phyloP scores from a whole-genome alignment of 208 protist species.

The Vickermania spadyakhi region DNA sequence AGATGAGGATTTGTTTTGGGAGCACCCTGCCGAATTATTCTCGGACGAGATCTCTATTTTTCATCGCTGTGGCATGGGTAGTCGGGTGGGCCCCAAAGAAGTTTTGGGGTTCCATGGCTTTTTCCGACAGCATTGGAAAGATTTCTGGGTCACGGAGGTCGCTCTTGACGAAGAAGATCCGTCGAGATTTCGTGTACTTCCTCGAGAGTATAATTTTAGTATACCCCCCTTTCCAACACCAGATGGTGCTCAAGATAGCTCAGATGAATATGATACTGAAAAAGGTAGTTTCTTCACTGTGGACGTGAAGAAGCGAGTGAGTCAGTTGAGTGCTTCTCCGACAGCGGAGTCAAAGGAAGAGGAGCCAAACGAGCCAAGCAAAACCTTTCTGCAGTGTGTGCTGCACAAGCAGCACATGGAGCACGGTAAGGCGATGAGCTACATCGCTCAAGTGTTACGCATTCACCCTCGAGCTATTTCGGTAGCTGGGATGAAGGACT shows the following conservation, averaged over 20 bases:
- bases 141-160: constrained; percentile 51
- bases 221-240: constrained; percentile 54
- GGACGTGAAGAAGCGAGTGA: not conserved
- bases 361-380: not conserved
- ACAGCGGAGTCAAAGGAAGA: not conserved
- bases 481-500: constrained; percentile 82
- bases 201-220: constrained; percentile 24
- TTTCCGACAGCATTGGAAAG: constrained; percentile 56
- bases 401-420: constrained; percentile 80
- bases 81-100: constrained; percentile 17
- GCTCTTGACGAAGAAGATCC: constrained; percentile 8
- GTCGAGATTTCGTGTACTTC: constrained; percentile 18
- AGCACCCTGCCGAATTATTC: constrained; percentile 32
- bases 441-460: constrained; percentile 58
- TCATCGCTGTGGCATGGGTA: constrained; percentile 72
- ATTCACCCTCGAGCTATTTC: constrained; percentile 72
- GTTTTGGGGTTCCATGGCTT: constrained; percentile 41
- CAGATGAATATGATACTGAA: constrained; percentile 8
- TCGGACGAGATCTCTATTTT: constrained; percentile 43
- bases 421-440: constrained; percentile 51
- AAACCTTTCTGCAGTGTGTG: constrained; percentile 55
- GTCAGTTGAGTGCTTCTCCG: not conserved
- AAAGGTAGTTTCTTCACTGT: constrained; percentile 1
- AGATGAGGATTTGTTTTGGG: constrained; percentile 9
- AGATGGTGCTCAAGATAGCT: too few relatives aligned